Evolutionary conservation across 2,329 filamentous ascomycete species (phyloP).

Genomic region (Tolypocladium nubicola): DNA sequence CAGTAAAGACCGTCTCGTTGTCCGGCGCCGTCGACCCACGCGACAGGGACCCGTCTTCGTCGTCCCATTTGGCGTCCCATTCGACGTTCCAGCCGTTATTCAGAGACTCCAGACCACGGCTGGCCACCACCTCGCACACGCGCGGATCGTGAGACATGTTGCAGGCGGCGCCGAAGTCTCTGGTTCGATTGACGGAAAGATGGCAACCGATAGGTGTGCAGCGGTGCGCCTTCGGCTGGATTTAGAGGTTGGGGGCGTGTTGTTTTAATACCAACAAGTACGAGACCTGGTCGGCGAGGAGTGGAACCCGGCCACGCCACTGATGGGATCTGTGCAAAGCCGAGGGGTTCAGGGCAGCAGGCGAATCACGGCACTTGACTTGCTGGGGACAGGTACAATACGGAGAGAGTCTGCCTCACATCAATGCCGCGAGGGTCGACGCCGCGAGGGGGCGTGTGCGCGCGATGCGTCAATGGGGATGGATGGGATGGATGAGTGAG

Average conservation of each 20-base stretch:
- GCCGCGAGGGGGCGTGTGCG: background rate
- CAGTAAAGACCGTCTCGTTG: constrained; percentile 11
- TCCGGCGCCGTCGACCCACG: constrained; percentile 16
- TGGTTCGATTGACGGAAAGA: background rate
- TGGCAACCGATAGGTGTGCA: background rate
- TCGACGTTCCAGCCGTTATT: background rate
- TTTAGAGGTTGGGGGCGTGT: background rate
- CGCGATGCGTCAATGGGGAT: background rate
- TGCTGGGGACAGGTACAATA: too few relatives aligned
- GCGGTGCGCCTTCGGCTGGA: background rate
- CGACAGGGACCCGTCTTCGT: constrained; percentile 17
- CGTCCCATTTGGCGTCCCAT: constrained; percentile 5
- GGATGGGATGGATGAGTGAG: background rate
- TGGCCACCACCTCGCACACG: background rate
- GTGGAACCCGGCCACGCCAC: constrained; percentile 3
- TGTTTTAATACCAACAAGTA: background rate
- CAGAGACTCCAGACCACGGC: background rate
- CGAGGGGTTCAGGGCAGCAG: background rate
- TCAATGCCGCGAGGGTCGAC: background rate
- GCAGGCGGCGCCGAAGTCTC: background rate
- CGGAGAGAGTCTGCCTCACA: background rate
- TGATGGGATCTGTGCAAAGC: background rate
- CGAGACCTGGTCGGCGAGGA: background rate
- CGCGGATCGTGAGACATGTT: constrained; percentile 5
- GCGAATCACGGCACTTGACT: background rate